These are phyloP conservation scores for Fusarium sp. DNA, from an alignment of 2,329 filamentous ascomycete species.

Conservation along the genomic window DNA sequence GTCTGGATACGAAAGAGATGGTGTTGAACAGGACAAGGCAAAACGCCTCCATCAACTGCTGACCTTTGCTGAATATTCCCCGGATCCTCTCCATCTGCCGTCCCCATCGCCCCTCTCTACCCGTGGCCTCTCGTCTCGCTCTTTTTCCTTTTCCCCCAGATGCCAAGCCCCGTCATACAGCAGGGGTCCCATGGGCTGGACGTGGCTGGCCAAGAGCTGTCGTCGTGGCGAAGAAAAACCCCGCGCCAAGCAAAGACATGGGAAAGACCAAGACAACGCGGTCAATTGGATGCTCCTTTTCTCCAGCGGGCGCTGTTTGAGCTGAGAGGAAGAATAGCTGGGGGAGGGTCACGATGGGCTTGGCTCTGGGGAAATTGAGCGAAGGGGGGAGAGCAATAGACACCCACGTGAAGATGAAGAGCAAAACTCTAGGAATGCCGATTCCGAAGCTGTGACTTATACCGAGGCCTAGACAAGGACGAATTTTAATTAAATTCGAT, in stretches of 20 bases:
- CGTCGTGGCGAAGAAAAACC: constrained; percentile 8
- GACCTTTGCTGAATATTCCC: constrained; percentile 5
- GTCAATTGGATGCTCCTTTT: neutral
- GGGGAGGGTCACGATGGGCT: constrained; percentile 22
- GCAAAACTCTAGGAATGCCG: neutral
- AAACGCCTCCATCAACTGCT: neutral
- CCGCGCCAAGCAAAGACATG: constrained; percentile 29
- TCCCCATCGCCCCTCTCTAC: neutral
- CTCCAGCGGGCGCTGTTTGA: neutral
- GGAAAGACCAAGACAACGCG: neutral
- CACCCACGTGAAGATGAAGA: neutral
- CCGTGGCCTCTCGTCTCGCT: neutral
- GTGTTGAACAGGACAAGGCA: neutral
- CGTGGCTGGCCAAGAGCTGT: constrained; percentile 10
- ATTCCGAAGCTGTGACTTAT: neutral
- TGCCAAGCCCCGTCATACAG: constrained; percentile 11
- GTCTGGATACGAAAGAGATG: neutral
- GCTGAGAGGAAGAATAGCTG: constrained; percentile 5
- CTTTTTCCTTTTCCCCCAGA: constrained; percentile 7
- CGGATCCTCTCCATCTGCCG: constrained; percentile 25
- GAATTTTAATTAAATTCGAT: constrained; percentile 8
- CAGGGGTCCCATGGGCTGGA: neutral
- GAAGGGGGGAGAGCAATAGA: neutral
- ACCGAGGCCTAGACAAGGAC: neutral
- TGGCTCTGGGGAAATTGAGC: constrained; percentile 7